phyloP scores from a whole-genome alignment of 2,329 filamentous ascomycete species.

The Verticillium nonalfalfae region DNA sequence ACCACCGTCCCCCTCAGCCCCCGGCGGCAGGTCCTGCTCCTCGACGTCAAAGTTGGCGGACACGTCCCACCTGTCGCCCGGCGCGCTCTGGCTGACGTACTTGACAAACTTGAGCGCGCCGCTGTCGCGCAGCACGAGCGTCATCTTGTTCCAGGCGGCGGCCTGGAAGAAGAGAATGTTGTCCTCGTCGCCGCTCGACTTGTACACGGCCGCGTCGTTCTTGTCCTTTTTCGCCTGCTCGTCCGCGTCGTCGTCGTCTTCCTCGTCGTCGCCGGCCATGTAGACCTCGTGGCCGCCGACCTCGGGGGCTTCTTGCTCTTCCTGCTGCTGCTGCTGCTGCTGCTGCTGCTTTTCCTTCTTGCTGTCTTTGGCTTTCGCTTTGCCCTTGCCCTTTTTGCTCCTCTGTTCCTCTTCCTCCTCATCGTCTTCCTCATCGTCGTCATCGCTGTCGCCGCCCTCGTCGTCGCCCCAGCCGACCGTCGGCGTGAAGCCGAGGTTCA shows the following conservation, averaged over 20 bases:
- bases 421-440: constrained; percentile 37
- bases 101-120: constrained; percentile 91
- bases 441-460: constrained; percentile 45
- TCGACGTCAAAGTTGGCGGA: constrained; percentile 71
- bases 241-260: constrained; percentile 18
- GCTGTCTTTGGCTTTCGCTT: constrained; percentile 24
- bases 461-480: constrained; percentile 78
- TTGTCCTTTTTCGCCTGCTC: constrained; percentile 60
- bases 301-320: constrained; percentile 28
- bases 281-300: constrained; percentile 82
- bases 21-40: constrained; percentile 40
- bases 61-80: constrained; percentile 90
- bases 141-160: constrained; percentile 81
- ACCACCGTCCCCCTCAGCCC: constrained; percentile 19
- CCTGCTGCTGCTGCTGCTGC: constrained; percentile 15
- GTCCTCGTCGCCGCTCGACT: constrained; percentile 68
- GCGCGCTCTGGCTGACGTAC: constrained; percentile 78
- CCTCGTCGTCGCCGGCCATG: constrained; percentile 73
- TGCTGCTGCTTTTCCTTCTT: constrained; percentile 23
- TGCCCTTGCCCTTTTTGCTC: constrained; percentile 21
- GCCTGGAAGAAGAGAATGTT: constrained; percentile 60
- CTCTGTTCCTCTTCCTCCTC: constrained; percentile 25
- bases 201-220: constrained; percentile 75
- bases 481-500: constrained; percentile 83
- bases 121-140: constrained; percentile 80